These are phyloP conservation scores for Kuraishia ogatae DNA, from an alignment of 805 yeast species.

Conservation along the genomic window DNA sequence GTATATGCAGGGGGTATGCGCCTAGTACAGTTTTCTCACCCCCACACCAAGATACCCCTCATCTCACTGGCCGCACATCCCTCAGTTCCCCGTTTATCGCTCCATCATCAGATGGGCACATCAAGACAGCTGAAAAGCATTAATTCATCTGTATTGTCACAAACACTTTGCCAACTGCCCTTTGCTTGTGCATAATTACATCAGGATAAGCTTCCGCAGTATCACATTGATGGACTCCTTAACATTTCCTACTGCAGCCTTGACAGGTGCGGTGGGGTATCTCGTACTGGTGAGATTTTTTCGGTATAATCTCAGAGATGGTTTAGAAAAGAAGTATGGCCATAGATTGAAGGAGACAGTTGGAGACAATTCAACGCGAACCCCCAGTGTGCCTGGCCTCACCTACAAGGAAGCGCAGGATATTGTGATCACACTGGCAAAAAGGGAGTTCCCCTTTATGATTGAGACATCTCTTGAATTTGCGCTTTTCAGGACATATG, in stretches of 20 bases:
- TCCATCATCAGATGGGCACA: no score
- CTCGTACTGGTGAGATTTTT: not conserved
- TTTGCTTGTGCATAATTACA: no score
- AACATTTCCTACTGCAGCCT: not conserved
- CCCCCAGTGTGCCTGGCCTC: no score
- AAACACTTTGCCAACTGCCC: no score
- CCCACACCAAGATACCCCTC: no score
- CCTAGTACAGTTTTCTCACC: no score
- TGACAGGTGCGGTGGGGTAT: not conserved
- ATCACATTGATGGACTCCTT: not conserved
- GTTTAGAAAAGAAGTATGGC: not conserved
- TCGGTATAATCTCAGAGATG: not conserved
- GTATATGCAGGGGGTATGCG: no score
- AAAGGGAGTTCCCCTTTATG: not conserved
- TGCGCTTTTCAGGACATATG: not conserved
- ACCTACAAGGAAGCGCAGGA: not conserved
- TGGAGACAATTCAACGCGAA: not conserved
- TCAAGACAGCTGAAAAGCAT: no score
- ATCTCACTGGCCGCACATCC: no score
- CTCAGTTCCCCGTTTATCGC: no score
- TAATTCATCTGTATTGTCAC: no score
- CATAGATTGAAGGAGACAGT: no score
- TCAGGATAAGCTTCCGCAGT: not conserved
- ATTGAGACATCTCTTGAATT: not conserved
- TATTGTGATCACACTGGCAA: not conserved